Base-by-base conservation (phyloP, 2,329 filamentous ascomycete genomes). In the Aschersonia sp. region DNA sequence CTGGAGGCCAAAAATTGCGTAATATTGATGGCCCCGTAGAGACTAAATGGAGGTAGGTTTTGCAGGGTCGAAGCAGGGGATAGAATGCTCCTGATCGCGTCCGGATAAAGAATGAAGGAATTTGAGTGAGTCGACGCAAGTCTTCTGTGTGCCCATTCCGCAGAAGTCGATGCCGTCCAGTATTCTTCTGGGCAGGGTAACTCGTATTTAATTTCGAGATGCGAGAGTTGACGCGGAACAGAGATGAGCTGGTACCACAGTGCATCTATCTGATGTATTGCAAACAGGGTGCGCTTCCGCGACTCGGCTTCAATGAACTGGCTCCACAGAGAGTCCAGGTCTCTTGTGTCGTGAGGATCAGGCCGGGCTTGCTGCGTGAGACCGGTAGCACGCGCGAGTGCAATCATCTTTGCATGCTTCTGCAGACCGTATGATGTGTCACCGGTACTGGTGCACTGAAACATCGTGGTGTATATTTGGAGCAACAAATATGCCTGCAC, bases 161-260 rank as follows among this genome's bases (percentile, higher is more conserved):
- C 58, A 6, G 65, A 56, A 2, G 66, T 63, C 1, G 59, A 49
- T 2, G 67, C 65, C 3, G 47, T 51, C 68, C 68, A 71, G 47
- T 59, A 58, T 10, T 59, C 58, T 44, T 60, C 58, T 0, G 64
- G 61, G 45, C 64, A 68, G 1, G 68, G 68, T 4, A 71, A 55
- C 12, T 67, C 61, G 47, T 69, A 65, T 50, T 69, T 70, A 51
- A 71, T 63, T 55, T 71, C 68, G 3, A 70, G 55, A 43, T 70
- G 60, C 1, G 64, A 65, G 10, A 66, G 52, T 5, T 54, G 56
- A 4, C 63, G 58, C 5, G 63, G 63, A 12, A 65, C 56, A 2
- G 62, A 65, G 9, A 69, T 54, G 45, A 69, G 59, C 45, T 69
- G 66, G 49, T 70, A 70, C 64, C 66, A 69, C 2, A 69, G 51